Evolutionary conservation across 768 basidiomycete species (phyloP), one percentile per base, ranked within the genome.

Genomic region (Lactarius psammicola): DNA sequence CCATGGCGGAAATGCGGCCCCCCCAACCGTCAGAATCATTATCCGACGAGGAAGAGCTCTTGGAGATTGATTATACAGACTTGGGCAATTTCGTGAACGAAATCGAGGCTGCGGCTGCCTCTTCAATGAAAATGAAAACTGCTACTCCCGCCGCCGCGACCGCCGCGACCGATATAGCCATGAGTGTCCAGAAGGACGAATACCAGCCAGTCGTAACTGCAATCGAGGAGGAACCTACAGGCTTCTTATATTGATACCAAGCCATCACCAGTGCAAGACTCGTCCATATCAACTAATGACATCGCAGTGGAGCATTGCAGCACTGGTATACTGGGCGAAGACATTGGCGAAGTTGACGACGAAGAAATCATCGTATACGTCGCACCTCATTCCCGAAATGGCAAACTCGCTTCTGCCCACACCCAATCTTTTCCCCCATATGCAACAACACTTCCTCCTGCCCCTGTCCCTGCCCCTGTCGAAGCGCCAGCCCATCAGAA

Each of bases 311-410:
- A 73, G 23, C 56, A 42, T 51, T n/a, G 62, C 7, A 54, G 64
- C 6, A 63, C 68, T 23, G 70, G 40, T n/a, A 42, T 26, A 26
- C 33, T 49, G 13, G 61, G 62, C 26, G 68, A 38, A 60, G 62
- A 49, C 31, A 59, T 56, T 23, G 68, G 70, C 33, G 71, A 68
- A 11, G 85, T 86, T 36, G 87, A 89, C 11, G 85, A 86, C 34
- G 87, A 89, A 23, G 90, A 92, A 63, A 72, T 83, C 4, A 90
- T 92, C 62, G 89, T 92, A 11, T 92, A 92, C 71, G 86, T 85
- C 30, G 89, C 89, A 0, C 90, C 90, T 0, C 83, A 89, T 71
- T 89, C 89, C 5, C 83, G 87, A 18, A 67, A 34, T 51, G 59
- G 61, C 40, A 38, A 54, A 17, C 51, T 54, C 6, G 2, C 8